Evolutionary conservation across 768 basidiomycete genomes (phyloP), one percentile per base, ranked within the genome.

Genomic region (Termitomyces sp.): DNA sequence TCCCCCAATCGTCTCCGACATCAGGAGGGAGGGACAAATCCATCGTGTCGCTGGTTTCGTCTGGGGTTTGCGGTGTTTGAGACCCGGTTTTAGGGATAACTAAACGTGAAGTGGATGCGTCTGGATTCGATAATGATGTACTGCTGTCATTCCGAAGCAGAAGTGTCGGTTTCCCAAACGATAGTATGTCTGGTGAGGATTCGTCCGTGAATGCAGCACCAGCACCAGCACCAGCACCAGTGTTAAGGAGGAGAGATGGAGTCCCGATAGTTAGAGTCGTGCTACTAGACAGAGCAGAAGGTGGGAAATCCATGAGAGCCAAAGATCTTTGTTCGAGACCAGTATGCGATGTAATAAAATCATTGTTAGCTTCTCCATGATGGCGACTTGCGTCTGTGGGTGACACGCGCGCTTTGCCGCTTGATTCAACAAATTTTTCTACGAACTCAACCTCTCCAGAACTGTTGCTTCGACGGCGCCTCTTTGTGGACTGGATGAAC

Each of bases 1-100:
- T 84, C 42, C 75, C 82, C 90, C 90, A 92, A 7, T 84, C 83
- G 32, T 80, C 79, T 17, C 74, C 75, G 25, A 66, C 38, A 54
- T 70, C 69, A 48, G 65, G 48, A 14, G 68, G 68, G 10, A 72
- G 52, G 49, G 71, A 69, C 29, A 71, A 63, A 53, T 71, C 68
- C 31, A 66, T 63, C 35, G 64, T 56, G 8, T 38, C n/a, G 4
- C 23, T 29, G 17, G 21, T 17, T 46, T 51, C 44, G 10, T 53
- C 57, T 40, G 12, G 29, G 17, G n/a, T 34, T 32, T 40, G 45
- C 27, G 34, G 41, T 49, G 32, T 23, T 25, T 29, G 45, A 34
- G 50, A 25, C 37, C 53, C 35, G 48, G 43, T 42, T 21, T 40
- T 49, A 41, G 37, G 25, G 37, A 49, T 23, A 48, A 31, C 14